Conservation (phyloP, 495 filamentous ascomycete genomes). For the Sabuloglossum arenarium region DNA sequence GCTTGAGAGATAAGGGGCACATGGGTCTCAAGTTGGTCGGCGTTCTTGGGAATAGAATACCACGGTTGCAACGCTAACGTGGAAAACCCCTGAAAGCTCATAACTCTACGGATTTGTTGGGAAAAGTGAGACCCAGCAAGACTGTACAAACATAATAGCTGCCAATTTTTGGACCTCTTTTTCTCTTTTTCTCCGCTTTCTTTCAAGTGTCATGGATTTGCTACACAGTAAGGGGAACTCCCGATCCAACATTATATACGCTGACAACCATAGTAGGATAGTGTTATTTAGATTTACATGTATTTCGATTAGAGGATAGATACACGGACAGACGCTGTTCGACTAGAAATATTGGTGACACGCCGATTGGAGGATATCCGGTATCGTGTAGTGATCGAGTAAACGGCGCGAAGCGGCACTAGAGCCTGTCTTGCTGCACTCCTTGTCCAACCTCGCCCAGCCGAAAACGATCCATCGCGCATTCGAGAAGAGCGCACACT, state of each 20-base stretch:
- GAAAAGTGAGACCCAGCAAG: too few relatives aligned
- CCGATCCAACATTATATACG: too few relatives aligned
- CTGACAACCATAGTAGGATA: too few relatives aligned
- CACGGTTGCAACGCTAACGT: too few relatives aligned
- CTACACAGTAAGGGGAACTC: too few relatives aligned
- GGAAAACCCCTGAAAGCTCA: too few relatives aligned
- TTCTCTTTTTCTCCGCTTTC: too few relatives aligned
- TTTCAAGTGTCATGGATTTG: too few relatives aligned
- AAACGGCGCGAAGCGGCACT: not conserved
- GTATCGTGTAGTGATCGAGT: not conserved
- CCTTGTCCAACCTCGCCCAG: not conserved
- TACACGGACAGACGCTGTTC: not conserved
- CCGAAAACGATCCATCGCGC: not conserved
- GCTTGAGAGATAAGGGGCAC: not conserved
- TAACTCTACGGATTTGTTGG: too few relatives aligned
- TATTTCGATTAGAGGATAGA: not conserved
- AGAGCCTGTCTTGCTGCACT: not conserved
- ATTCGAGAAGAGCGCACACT: not conserved
- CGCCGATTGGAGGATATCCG: not conserved
- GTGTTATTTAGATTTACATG: not conserved
- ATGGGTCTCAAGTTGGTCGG: not conserved
- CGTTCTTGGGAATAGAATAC: not conserved
- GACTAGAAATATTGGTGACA: not conserved
- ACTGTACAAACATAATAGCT: too few relatives aligned
- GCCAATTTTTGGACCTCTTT: too few relatives aligned